phyloP scores from a whole-genome alignment of 257 asterid genomes.

The Anisodus tanguticus region DNA sequence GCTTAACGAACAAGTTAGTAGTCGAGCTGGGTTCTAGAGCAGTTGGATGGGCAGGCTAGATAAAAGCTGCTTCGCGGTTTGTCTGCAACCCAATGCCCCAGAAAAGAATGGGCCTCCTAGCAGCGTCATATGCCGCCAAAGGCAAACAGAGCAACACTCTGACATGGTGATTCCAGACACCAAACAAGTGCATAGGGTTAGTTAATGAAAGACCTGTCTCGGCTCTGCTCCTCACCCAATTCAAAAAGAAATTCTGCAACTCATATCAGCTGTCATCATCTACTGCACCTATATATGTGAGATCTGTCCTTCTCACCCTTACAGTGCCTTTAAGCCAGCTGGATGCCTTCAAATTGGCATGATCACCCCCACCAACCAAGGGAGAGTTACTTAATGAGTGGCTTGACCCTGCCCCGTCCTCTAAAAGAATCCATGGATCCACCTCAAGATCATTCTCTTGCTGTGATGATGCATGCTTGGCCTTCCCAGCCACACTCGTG shows the following conservation, averaged over 20 bases:
- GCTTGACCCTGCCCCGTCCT: constrained; percentile 84
- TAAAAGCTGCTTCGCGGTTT: constrained; percentile 33
- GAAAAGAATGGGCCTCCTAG: constrained; percentile 52
- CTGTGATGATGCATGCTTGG: constrained; percentile 44
- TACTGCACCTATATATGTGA: constrained; percentile 78
- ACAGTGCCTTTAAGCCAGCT: constrained; percentile 81
- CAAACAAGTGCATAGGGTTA: constrained; percentile 26
- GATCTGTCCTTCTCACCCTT: constrained; percentile 82
- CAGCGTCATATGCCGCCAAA: constrained; percentile 44
- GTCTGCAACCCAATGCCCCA: constrained; percentile 39
- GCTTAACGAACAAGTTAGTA: constrained; percentile 58
- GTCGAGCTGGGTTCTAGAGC: constrained; percentile 48
- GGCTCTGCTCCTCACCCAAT: constrained; percentile 32
- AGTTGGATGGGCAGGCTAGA: constrained; percentile 32
- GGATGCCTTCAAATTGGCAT: constrained; percentile 72
- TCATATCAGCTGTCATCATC: constrained; percentile 86
- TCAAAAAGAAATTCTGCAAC: constrained; percentile 34
- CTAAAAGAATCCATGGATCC: constrained; percentile 89
- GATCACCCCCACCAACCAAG: constrained; percentile 54
- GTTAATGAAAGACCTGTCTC: constrained; percentile 29
- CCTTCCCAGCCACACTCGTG: constrained; percentile 53
- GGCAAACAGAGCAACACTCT: constrained; percentile 39
- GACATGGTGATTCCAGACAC: constrained; percentile 23
- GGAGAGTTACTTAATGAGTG: constrained; percentile 62
- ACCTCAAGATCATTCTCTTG: constrained; percentile 64